Evolutionary conservation across 202 grass and related monocot species (phyloP), one percentile per base, ranked within the genome.

Genomic region (Setaria italica): DNA sequence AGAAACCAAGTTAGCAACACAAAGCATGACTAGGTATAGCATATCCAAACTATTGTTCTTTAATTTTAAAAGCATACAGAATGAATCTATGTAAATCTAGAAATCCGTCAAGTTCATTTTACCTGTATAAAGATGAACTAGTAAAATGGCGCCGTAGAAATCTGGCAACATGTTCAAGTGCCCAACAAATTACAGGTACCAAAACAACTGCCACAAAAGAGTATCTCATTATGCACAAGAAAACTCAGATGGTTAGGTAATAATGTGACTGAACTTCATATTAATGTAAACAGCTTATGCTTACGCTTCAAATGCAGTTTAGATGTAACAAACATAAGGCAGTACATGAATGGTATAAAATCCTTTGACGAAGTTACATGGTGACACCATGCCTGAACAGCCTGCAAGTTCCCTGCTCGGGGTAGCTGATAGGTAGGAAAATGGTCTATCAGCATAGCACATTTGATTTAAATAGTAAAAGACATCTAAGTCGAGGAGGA

Each of bases 301-400:
- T 97, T 89, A 99, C 94, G 90, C 72, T 99, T 99, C 77, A 97
- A 91, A 54, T 87, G 94, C 35, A 94, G 74, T 73, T 94, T 93
- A 86, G 92, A 92, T 34, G 92, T 89, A 91, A 92, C 84, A 87
- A 99, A 92, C 80, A 88, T 91, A 81, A 97, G 89, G 82, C 94
- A 99, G 82, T 97, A 99, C 84, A 99, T 86, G 81, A 99, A 87
- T 67, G 91, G 94, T 79, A 97, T 68, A 74, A 99, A 97, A 86
- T 99, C 94, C 83, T 99, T 97, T 13, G 90, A 91, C 84, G 88
- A 88, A 78, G 95, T 84, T 70, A 97, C 74, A 82, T 32, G 84
- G 67, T 99, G 90, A 86, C 76, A 89, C 93, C 93, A 99, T 41
- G 65, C 34, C 80, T 93, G 94, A 86, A 94, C 74, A 15, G 74